Evolutionary conservation across 306 rosid species (phyloP), one percentile per base, ranked within the genome.

Genomic region (Corylus avellana): DNA sequence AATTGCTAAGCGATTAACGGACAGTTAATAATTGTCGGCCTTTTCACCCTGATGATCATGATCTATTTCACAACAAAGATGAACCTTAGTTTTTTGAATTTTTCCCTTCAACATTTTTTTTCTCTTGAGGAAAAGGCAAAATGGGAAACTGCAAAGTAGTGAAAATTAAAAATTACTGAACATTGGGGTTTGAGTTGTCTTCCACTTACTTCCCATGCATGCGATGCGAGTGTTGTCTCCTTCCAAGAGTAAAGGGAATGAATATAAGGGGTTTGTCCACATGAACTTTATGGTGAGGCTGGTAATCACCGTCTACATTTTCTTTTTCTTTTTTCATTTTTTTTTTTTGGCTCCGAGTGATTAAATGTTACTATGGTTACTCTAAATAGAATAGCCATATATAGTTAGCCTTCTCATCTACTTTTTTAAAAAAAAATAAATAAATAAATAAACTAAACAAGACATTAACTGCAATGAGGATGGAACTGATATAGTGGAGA

Each of bases 191-290:
- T 69, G 62, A 67, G 61, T 68, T 73, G 71, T 72, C 62, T 72
- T 39, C 78, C 72, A 68, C 72, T 69, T 58, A 70, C 61, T 67
- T 48, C 50, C 70, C 12, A 22, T 22, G 25, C 25, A 22, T 22
- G 25, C 25, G 25, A 22, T 22, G 25, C 25, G 25, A 22, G 25
- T 75, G 75, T 61, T 2, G 59, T 80, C 67, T 57, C 63, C 72
- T 69, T 76, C 27, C 51, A 6, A 76, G 42, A 75, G 56, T 29
- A 16, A 51, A 42, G 49, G 68, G 67, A 63, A 58, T 1, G 51
- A 5, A n/a, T 7, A 51, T 37, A 4, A 12, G 46, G 39, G 39
- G 39, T 16, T 53, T 53, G 57, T 14, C 57, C 57, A 4, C 16
- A 12, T 12, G 7, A 16, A 14, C 57, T 3, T 53, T 53, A 16